phyloP scores from a whole-genome alignment of 345 rosid species.

The Eucalyptus polybractea region DNA sequence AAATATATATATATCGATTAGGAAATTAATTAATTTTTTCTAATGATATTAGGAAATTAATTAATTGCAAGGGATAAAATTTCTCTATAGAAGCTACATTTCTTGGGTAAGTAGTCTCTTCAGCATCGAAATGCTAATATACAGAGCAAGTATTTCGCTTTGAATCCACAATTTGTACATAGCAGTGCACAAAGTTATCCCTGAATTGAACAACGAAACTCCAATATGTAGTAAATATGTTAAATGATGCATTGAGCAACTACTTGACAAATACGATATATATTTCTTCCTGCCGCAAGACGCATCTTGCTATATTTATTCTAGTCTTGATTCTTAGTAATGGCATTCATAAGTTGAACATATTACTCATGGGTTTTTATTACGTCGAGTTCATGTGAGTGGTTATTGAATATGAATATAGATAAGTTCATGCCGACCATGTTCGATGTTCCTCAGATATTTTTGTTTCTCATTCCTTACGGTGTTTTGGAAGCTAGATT shows the following conservation, averaged over 20 bases:
- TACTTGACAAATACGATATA: neutral
- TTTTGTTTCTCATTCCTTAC: neutral
- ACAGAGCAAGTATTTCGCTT: neutral
- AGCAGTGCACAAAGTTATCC: neutral
- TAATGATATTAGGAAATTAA: neutral
- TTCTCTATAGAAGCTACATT: neutral
- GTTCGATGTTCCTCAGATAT: neutral
- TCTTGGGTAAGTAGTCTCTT: neutral
- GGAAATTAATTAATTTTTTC: neutral
- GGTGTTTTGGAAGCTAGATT: neutral
- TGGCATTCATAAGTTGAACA: neutral
- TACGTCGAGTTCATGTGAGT: neutral
- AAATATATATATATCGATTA: neutral
- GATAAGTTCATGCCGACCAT: neutral
- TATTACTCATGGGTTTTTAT: neutral
- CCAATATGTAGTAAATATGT: neutral
- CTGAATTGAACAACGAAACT: neutral
- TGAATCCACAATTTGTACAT: neutral
- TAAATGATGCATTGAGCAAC: neutral
- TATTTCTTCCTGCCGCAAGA: neutral
- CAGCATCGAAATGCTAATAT: neutral
- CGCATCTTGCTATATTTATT: neutral
- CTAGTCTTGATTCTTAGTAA: neutral
- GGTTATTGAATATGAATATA: neutral
- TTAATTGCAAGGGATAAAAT: neutral